Evolutionary conservation across 345 rosid genomes (phyloP).

Genomic region (Arabis alpina): DNA sequence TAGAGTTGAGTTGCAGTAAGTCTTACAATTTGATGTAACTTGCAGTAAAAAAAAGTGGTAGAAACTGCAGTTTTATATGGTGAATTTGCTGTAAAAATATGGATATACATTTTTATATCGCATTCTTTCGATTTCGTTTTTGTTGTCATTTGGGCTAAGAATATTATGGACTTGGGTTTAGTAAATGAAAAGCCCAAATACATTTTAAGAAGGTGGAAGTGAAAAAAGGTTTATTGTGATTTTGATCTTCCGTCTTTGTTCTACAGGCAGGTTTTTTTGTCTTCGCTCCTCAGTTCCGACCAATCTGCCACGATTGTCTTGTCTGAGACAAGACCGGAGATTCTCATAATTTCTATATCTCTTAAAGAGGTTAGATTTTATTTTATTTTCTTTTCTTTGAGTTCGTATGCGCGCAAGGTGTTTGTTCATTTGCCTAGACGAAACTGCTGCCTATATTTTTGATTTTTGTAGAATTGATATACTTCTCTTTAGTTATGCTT

Average conservation of each 20-base stretch:
- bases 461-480: not conserved
- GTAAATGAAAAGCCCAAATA: constrained; percentile 13
- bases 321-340: constrained; percentile 30
- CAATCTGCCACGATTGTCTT: constrained; percentile 25
- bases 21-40: too few species aligned
- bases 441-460: not conserved
- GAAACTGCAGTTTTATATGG: too few species aligned
- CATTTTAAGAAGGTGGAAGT: not conserved
- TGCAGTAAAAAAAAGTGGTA: too few species aligned
- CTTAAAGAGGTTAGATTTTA: constrained; percentile 6
- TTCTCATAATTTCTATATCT: not conserved
- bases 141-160: not conserved
- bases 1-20: too few species aligned
- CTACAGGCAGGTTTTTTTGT: not conserved
- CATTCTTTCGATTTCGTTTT: too few species aligned
- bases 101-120: too few species aligned
- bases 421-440: constrained; percentile 28
- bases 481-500: not conserved
- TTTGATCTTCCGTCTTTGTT: not conserved
- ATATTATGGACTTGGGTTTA: not conserved
- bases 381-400: not conserved
- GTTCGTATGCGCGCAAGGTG: constrained; percentile 28
- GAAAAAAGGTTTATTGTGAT: not conserved
- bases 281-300: constrained; percentile 20
- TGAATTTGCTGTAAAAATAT: too few species aligned